Base-by-base conservation (phyloP, 2,329 filamentous ascomycete species). In the Parastagonospora nodorum region DNA sequence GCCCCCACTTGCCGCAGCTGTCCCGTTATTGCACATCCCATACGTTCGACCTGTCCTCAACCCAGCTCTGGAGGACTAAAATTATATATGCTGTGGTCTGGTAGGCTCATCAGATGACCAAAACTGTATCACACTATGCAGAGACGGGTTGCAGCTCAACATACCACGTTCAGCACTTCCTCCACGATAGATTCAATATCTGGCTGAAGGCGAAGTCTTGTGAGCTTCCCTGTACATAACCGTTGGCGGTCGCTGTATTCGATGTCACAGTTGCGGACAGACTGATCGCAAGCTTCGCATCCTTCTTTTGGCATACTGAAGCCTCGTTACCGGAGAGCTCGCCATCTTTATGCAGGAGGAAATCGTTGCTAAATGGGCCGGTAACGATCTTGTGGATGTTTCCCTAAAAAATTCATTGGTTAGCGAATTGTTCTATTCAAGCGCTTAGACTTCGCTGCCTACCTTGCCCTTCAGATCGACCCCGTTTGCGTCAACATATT, bases 391-490 rank as follows among this genome's bases (percentile, higher is more conserved):
- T 68, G 5, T 66, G 57, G 2, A 60, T 57, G 19, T 66, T 65
- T 7, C 61, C 64, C 64, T 67, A 32, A 2, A 2, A 16, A 28
- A 14, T n/a, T n/a, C n/a, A n/a, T 19, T 46, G 11, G 46, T 37
- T 2, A 36, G n/a, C 39, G 5, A 7, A 14, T 2, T 30, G 4
- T 6, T 5, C 9, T 3, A 1, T 10, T 47, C 8, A 40, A 32
- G 12, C 27, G 10, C 15, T 8, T 29, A 10, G 19, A 29, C 4
- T 19, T 16, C 3, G 11, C 5, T 2, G 15, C 57, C 15, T 50
- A 67, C 66, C 56, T 67, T 68, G 28, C 64, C 63, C 29, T 60
- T 55, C 41, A 66, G 35, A 51, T 67, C 66, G 2, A 45, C 30
- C 1, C 60, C 61, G 32, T 47, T 60, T 5, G 19, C 53, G 51